Conservation (phyloP, 257 asterid species). For the Nicotiana obtusifolia region DNA sequence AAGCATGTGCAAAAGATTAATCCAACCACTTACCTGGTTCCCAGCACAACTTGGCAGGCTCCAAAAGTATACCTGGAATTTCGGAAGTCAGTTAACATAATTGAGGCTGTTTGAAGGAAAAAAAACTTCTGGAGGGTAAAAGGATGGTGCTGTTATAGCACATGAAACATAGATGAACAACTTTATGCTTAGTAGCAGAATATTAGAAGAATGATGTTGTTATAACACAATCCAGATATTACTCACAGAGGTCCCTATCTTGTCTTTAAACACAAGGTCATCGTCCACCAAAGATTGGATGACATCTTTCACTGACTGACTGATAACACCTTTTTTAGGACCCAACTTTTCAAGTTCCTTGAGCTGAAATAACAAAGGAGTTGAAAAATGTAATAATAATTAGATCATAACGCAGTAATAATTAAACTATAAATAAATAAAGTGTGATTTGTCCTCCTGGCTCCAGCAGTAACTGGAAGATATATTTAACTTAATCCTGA, state of each 20-base stretch:
- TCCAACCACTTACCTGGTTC: slow-evolving; percentile 58
- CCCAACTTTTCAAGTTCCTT: slow-evolving; percentile 93
- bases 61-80: slow-evolving; percentile 90
- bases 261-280: slow-evolving; percentile 93
- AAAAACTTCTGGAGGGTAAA: not conserved
- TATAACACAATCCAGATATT: slow-evolving; percentile 15
- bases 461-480: not conserved
- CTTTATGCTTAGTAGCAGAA: not conserved
- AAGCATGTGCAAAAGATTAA: not conserved
- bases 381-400: not conserved
- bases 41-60: slow-evolving; percentile 99
- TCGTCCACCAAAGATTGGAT: slow-evolving; percentile 86
- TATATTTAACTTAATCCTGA: not conserved
- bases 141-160: not conserved
- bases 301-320: slow-evolving; percentile 95
- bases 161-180: not conserved
- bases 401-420: not conserved
- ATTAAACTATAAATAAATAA: not conserved
- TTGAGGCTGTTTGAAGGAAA: not conserved
- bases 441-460: not conserved
- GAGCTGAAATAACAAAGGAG: slow-evolving; percentile 39
- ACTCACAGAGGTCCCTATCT: slow-evolving; percentile 97
- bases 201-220: not conserved
- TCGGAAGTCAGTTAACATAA: not conserved
- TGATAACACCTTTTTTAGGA: slow-evolving; percentile 88